Base-by-base conservation (phyloP, 176 grass and related monocot species). In the Areca catechu region DNA sequence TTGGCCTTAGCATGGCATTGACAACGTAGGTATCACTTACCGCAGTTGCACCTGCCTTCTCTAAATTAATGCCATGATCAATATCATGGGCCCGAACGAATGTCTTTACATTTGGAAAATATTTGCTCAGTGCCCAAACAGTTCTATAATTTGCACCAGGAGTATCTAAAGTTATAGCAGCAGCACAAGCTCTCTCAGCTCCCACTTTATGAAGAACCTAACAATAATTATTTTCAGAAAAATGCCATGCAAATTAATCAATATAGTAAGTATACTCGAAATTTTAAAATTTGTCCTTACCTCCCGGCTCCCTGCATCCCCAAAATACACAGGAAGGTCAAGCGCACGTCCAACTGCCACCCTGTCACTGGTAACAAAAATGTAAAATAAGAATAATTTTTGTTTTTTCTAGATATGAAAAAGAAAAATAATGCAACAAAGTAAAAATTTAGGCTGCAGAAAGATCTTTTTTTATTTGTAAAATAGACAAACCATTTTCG, bases 161-260 rank as follows among this genome's bases (percentile, higher is more conserved):
- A 60, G 94, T 98, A 82, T 97, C 93, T 76, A 97, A 77, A 80
- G 93, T 86, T 65, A 98, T 98, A 20, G 93, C 93, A 76, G 84
- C 87, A 80, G 93, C 93, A 37, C 87, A 98, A 63, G 93, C 93
- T 71, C 93, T 82, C 63, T 98, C 93, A 69, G 88, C 93, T 25
- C 93, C 93, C 76, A 98, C 84, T 92, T 98, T 92, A 74, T 98
- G 93, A 57, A 98, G 78, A 80, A 98, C 87, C 93, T 98, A 60
- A 50, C 49, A 50, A 67, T 62, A 49, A 55, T 43, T 53, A 67
- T 62, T 53, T 58, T n/a, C 64, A 62, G 69, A 61, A 12, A 24
- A 20, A 21, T 53, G 29, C 76, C 51, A 62, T 22, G 54, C n/a
- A 71, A 47, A 53, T 3, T 49, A 16, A 57, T 65, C 1, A 43